Percentiles rank a stretch among this genome's conserved stretches.
Conservation (phyloP, 2,329 filamentous ascomycete species). For the Colletotrichum sp. region DNA sequence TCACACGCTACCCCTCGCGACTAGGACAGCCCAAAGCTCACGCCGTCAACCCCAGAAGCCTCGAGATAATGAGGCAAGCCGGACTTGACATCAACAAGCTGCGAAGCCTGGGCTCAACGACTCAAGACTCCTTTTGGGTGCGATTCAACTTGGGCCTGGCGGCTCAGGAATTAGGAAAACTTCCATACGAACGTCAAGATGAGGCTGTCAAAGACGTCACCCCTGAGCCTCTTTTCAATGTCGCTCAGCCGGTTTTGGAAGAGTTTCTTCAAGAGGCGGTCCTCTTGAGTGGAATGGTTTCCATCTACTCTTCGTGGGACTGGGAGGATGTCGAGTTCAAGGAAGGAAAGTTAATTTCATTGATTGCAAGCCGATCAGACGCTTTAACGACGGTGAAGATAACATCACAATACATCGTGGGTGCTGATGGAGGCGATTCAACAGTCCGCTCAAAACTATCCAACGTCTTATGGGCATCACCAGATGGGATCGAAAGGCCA, state of each 20-base stretch:
- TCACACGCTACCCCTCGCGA: neutral
- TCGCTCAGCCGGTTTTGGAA: neutral
- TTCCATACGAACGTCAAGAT: neutral
- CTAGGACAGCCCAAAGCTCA: neutral
- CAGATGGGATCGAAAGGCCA: neutral
- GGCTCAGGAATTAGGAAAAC: neutral
- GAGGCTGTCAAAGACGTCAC: neutral
- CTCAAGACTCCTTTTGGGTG: neutral
- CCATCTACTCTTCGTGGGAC: neutral
- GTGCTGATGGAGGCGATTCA: neutral
- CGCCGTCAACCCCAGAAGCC: neutral
- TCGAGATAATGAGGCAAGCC: neutral
- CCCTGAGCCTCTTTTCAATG: neutral
- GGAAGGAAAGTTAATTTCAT: neutral
- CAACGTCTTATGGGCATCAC: neutral
- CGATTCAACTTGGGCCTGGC: neutral
- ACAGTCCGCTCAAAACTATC: neutral
- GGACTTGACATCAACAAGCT: neutral
- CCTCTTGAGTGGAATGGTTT: neutral
- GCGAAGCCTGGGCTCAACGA: neutral
- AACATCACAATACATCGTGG: neutral
- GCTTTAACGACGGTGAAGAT: neutral
- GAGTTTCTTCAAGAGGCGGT: neutral
- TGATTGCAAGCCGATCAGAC: neutral
- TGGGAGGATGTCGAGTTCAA: neutral